A percentile compares a stretch with the other conserved stretches of the same genome.
Evolutionary conservation across 2,329 filamentous ascomycete genomes (phyloP).

Genomic region (Lasiodiplodia sp.): DNA sequence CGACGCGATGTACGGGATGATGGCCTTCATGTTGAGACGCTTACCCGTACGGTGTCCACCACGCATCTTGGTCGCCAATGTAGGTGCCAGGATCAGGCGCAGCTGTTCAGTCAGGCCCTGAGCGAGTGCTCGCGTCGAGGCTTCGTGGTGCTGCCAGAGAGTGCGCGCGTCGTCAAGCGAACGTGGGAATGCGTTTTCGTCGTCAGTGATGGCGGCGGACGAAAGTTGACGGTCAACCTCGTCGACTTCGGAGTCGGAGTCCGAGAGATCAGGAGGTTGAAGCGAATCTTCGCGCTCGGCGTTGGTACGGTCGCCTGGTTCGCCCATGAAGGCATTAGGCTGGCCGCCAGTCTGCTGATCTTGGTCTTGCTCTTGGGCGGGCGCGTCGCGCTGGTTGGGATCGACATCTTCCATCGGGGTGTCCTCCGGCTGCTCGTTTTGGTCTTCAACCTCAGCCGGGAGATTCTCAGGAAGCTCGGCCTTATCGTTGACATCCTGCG

Average conservation of each 20-base stretch:
- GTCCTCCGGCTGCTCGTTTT: conserved; percentile 43
- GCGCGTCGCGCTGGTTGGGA: conserved; percentile 40
- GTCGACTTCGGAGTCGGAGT: conserved; percentile 50
- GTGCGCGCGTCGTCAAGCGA: conserved; percentile 65
- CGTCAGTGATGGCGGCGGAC: neutral
- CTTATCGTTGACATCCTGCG: conserved; percentile 72
- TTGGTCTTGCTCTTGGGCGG: conserved; percentile 35
- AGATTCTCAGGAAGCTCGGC: conserved; percentile 46
- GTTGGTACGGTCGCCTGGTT: conserved; percentile 47
- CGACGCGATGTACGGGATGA: conserved; percentile 98
- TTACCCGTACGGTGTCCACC: conserved; percentile 98
- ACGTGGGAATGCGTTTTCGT: conserved; percentile 40
- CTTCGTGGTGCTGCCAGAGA: conserved; percentile 87
- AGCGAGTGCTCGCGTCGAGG: conserved; percentile 82
- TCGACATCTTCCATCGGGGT: conserved; percentile 55
- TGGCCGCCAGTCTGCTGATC: conserved; percentile 41
- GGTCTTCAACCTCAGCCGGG: conserved; percentile 35
- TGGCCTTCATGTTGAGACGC: conserved; percentile 97
- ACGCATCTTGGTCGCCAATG: conserved; percentile 92
- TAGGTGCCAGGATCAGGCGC: conserved; percentile 92
- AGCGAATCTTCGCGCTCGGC: conserved; percentile 46
- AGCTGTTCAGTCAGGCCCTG: conserved; percentile 92
- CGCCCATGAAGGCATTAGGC: conserved; percentile 54
- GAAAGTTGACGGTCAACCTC: conserved; percentile 64
- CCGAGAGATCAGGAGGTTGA: conserved; percentile 43